These are phyloP conservation scores for Euphorbia celastroides DNA, from an alignment of 441 rosid genomes.

Conservation along the genomic window DNA sequence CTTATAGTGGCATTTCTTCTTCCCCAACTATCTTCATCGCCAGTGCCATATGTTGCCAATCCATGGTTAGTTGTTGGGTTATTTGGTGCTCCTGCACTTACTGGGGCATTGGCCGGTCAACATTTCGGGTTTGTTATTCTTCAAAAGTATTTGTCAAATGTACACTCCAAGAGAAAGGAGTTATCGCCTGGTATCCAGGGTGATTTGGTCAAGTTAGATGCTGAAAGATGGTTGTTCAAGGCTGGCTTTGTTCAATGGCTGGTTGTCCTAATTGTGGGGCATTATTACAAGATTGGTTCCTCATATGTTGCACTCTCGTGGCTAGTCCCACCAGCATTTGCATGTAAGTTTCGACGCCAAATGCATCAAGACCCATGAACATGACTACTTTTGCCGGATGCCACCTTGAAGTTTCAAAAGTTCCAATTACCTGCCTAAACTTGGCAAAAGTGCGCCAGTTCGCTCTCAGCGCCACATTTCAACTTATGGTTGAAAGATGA, in stretches of 20 bases:
- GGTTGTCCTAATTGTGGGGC: constrained; percentile 60
- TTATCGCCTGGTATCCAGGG: constrained; percentile 42
- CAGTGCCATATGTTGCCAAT: constrained; percentile 70
- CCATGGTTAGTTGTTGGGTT: constrained; percentile 83
- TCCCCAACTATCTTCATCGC: constrained; percentile 64
- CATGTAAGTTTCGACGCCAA: no score
- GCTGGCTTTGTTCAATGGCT: constrained; percentile 90
- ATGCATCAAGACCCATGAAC: no score
- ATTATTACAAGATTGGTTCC: constrained; percentile 73
- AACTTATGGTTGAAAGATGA: no score
- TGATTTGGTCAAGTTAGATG: constrained; percentile 63
- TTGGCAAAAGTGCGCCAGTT: no score
- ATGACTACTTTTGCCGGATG: no score
- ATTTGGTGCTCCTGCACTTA: constrained; percentile 81
- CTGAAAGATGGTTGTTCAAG: constrained; percentile 95
- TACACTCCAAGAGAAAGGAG: constrained; percentile 43
- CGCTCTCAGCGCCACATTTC: no score
- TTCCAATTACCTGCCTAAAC: no score
- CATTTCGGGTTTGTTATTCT: constrained; percentile 68
- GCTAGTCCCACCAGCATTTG: constrained; percentile 89
- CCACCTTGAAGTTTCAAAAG: no score
- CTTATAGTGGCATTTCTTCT: constrained; percentile 72
- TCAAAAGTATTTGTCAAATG: constrained; percentile 42
- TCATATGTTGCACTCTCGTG: constrained; percentile 80
- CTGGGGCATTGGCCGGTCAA: constrained; percentile 91